Evolutionary conservation across 805 yeast genomes (phyloP).

Genomic region (Sugiyamaella smithiae): DNA sequence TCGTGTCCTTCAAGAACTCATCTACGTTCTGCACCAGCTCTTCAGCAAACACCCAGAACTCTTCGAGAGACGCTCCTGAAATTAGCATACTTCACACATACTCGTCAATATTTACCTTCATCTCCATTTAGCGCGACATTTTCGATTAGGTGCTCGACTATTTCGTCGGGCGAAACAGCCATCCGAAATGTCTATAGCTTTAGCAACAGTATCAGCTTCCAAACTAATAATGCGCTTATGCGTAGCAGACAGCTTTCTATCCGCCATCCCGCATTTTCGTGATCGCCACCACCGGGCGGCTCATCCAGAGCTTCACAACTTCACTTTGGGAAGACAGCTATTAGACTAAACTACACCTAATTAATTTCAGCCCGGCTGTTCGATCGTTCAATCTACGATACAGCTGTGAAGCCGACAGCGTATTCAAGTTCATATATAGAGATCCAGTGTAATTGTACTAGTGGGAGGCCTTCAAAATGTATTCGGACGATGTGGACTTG

Average conservation of each 20-base stretch:
- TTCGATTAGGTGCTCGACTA: slow-evolving; percentile 30
- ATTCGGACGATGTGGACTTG: slow-evolving; percentile 28
- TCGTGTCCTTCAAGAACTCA: slow-evolving; percentile 20
- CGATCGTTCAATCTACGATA: no score
- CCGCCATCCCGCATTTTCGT: background rate
- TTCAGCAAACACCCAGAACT: slow-evolving; percentile 28
- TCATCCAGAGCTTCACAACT: no score
- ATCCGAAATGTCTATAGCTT: background rate
- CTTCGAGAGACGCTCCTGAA: slow-evolving; percentile 28
- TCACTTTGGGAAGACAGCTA: no score
- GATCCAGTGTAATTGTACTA: no score
- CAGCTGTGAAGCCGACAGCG: no score
- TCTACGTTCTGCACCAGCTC: slow-evolving; percentile 23
- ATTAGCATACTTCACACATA: background rate
- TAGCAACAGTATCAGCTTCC: background rate
- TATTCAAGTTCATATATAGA: no score
- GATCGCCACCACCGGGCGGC: no score
- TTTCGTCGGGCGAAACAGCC: slow-evolving; percentile 29
- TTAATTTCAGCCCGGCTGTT: no score
- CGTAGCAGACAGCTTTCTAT: background rate
- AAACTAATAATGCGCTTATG: background rate
- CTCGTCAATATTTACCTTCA: slow-evolving; percentile 26
- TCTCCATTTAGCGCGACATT: slow-evolving; percentile 32
- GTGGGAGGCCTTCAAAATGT: no score
- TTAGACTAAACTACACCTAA: no score